Percentiles rank a stretch among this genome's conserved stretches.
phyloP scores from a whole-genome alignment of 1,284 basidiomycete genomes.

The Apiotrichum mycotoxinovorans region DNA sequence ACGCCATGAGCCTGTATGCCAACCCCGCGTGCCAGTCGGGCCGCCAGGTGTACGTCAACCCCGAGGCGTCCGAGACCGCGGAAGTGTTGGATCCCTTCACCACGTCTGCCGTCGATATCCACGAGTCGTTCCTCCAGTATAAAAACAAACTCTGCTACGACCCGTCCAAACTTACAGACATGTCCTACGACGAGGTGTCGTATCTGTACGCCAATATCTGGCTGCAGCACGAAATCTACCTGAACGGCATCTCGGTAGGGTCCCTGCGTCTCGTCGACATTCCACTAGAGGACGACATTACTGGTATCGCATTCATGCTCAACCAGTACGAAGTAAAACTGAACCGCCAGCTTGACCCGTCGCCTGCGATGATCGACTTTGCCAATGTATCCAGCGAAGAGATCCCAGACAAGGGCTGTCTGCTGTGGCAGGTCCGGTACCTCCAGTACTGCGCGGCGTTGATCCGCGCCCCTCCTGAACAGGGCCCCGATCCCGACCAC shows the following conservation, averaged over 20 bases:
- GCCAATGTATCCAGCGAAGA: conserved; percentile 12
- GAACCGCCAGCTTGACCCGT: conserved; percentile 13
- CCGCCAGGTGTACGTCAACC: conserved; percentile 36
- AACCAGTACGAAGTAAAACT: conserved; percentile 57
- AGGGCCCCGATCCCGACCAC: background rate
- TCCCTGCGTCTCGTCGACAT: conserved; percentile 53
- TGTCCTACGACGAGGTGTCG: conserved; percentile 66
- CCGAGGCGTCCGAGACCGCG: conserved; percentile 15
- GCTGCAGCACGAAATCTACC: conserved; percentile 63
- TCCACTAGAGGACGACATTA: conserved; percentile 52
- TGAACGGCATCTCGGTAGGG: conserved; percentile 62
- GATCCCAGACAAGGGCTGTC: conserved; percentile 19
- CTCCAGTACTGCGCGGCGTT: conserved; percentile 55
- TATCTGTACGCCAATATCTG: conserved; percentile 60
- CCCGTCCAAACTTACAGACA: conserved; percentile 51
- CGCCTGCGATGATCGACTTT: conserved; percentile 28
- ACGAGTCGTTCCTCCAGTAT: conserved; percentile 57
- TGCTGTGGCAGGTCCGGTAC: conserved; percentile 66
- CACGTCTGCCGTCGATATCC: conserved; percentile 55
- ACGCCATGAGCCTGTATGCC: conserved; percentile 43
- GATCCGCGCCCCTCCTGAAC: conserved; percentile 27
- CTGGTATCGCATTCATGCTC: conserved; percentile 60
- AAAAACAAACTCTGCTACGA: conserved; percentile 43
- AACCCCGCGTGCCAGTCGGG: conserved; percentile 49
- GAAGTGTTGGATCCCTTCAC: conserved; percentile 53